Base-by-base conservation (phyloP, 192 early-diverging fungal genomes). In the Spizellomyces sp. region DNA sequence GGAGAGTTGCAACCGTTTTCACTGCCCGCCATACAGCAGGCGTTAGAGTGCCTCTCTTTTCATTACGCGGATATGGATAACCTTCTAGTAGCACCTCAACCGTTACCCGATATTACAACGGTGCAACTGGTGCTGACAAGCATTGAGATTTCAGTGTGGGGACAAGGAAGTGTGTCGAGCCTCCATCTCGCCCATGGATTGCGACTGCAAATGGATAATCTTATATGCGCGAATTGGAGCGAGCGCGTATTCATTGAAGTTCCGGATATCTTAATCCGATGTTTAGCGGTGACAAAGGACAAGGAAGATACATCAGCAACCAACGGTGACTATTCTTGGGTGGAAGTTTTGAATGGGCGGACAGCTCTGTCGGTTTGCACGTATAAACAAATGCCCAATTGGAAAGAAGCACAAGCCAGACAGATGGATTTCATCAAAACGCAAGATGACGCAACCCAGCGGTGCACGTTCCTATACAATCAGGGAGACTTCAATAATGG, bases 51-150 rank as follows among this genome's bases (percentile, higher is more conserved):
- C 36, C 90, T 93, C 70, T 66, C 67, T 0, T 90, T 91, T 70
- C 89, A 91, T 57, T 71, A 86, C 41, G 79, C 81, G 6, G 89
- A 92, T 65, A 80, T 80, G 45, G 91, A 93, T 62, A 91, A 90
- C 71, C 80, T 82, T 1, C 78, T 93, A 9, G 77, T 86, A 6
- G 57, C 75, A 21, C 66, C 74, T 14, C 56, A 71, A 17, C 64
- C 69, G 14, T 69, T 81, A 46, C 87, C 88, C 0, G 89, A 90
- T 50, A 80, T 91, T 12, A 88, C 85, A 12, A 86, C 88, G 69
- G 78, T 90, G 44, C 82, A 90, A 19, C 48, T 87, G 10, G 67
- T 58, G 42, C 66, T 91, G 6, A 78, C 85, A 61, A 80, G 84
- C 52, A 62, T 90, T 14, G 81, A 90, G 64, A 62, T 93, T 5